Percentiles rank a stretch among this genome's conserved stretches.
Conservation (phyloP, 805 yeast species). For the Saccharomycopsis vini region DNA sequence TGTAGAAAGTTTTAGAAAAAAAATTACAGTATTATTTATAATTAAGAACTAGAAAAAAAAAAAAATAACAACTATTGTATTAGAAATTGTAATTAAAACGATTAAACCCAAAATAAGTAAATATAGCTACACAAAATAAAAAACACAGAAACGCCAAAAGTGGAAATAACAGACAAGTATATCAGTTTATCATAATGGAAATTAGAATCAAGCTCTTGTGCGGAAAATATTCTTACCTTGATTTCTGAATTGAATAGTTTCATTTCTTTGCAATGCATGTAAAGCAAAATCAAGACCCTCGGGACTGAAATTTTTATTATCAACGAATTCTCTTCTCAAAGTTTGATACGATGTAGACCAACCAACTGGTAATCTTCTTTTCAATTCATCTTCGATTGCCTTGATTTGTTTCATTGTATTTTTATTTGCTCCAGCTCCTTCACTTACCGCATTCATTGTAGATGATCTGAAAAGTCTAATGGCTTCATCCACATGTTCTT, state of each 20-base stretch:
- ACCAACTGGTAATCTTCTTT: conserved; percentile 89
- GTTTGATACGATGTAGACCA: conserved; percentile 90
- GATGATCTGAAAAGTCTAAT: conserved; percentile 91
- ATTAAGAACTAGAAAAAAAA: too few relatives aligned
- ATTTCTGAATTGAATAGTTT: conserved; percentile 77
- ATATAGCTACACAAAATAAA: too few relatives aligned
- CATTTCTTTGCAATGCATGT: conserved; percentile 74
- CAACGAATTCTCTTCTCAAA: conserved; percentile 73
- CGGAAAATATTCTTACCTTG: conserved; percentile 79
- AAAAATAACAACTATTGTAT: too few relatives aligned
- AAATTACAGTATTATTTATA: too few relatives aligned
- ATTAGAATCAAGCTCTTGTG: conserved; percentile 63
- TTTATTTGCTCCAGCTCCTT: conserved; percentile 45
- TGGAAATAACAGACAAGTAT: too few relatives aligned
- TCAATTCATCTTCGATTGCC: conserved; percentile 73
- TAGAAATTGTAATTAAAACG: too few relatives aligned
- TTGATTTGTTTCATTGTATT: conserved; percentile 64
- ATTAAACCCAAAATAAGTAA: too few relatives aligned
- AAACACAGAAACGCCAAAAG: too few relatives aligned
- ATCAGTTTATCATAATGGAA: too few relatives aligned
- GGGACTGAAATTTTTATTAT: conserved; percentile 49
- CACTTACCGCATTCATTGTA: conserved; percentile 89
- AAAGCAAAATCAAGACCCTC: conserved; percentile 78
- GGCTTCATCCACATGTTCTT: conserved; percentile 91
- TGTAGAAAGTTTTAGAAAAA: too few relatives aligned